A percentile compares a stretch with the other conserved stretches of the same genome.
phyloP scores from a whole-genome alignment of 2,329 filamentous ascomycete genomes.

The Aspergillus ustus region DNA sequence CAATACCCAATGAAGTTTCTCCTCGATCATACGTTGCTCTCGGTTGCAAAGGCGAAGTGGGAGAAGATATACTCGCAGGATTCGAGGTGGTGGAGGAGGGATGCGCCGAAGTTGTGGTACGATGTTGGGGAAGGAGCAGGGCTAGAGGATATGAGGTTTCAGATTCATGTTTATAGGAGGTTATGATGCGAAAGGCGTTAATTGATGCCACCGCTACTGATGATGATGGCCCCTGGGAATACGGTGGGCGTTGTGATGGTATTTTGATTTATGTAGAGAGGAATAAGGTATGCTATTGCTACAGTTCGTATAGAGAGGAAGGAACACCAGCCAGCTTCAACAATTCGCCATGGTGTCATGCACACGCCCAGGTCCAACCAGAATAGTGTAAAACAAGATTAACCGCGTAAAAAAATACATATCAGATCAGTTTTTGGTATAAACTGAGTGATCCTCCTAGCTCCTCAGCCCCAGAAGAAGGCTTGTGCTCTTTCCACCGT shows the following conservation, averaged over 20 bases:
- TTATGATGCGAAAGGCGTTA: conserved; percentile 17
- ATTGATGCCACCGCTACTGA: background rate
- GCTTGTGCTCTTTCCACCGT: conserved; percentile 66
- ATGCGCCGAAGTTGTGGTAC: conserved; percentile 67
- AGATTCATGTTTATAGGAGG: conserved; percentile 78
- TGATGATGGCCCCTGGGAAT: conserved; percentile 2
- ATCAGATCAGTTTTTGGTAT: conserved; percentile 10
- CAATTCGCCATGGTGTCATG: conserved; percentile 34
- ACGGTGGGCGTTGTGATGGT: background rate
- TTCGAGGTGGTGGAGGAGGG: conserved; percentile 82
- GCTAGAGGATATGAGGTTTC: conserved; percentile 93
- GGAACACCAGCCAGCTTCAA: conserved; percentile 30
- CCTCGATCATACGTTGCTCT: conserved; percentile 77
- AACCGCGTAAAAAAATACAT: conserved; percentile 27
- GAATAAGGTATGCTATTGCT: conserved; percentile 35
- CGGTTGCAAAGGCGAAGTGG: conserved; percentile 62
- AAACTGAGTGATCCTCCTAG: conserved; percentile 33
- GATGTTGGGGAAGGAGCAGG: conserved; percentile 85
- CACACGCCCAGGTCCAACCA: conserved; percentile 33
- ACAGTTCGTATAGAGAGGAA: conserved; percentile 27
- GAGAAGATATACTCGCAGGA: conserved; percentile 75
- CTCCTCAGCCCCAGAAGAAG: conserved; percentile 70
- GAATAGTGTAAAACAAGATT: conserved; percentile 24
- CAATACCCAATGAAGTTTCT: conserved; percentile 95
- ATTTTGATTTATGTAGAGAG: conserved; percentile 22